These are phyloP conservation scores for Didymella glomerata DNA, from an alignment of 2,329 filamentous ascomycete species.

Conservation along the genomic window DNA sequence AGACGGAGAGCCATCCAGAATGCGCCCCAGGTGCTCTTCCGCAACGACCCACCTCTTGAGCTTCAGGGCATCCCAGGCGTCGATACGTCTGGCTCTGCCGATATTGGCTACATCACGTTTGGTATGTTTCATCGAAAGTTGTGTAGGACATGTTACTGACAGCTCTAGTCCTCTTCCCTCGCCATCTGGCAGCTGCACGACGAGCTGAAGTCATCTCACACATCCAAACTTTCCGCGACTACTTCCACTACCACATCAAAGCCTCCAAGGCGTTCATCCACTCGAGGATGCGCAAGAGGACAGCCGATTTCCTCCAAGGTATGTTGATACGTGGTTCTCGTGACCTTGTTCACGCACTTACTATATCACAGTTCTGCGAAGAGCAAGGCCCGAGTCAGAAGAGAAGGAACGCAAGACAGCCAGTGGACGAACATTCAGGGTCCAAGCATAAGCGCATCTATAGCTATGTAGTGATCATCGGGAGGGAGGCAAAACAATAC, in stretches of 20 bases:
- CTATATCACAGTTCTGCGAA: constrained; percentile 77
- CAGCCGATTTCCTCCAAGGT: constrained; percentile 98
- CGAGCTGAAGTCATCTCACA: constrained; percentile 97
- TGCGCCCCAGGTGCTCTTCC: constrained; percentile 95
- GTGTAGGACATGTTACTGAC: constrained; percentile 28
- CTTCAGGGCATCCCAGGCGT: constrained; percentile 88
- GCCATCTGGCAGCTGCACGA: constrained; percentile 88
- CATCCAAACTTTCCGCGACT: constrained; percentile 99
- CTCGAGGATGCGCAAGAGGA: constrained; percentile 95
- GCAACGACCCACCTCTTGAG: constrained; percentile 92
- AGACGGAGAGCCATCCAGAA: constrained; percentile 95
- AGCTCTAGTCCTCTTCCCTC: constrained; percentile 83
- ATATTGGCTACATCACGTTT: constrained; percentile 98
- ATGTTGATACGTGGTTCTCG: constrained; percentile 40
- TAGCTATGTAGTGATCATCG: not conserved
- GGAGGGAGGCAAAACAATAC: constrained; percentile 5
- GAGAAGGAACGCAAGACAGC: constrained; percentile 99
- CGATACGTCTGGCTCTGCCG: constrained; percentile 73
- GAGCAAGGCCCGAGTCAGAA: constrained; percentile 92
- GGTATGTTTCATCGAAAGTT: constrained; percentile 64
- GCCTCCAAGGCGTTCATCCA: constrained; percentile 99
- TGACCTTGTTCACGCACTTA: constrained; percentile 45
- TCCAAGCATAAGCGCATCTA: constrained; percentile 56
- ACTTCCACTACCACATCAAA: constrained; percentile 99
- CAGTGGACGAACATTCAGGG: constrained; percentile 88